Base-by-base conservation (phyloP, 2,329 filamentous ascomycete species). In the Colletotrichum agaves region DNA sequence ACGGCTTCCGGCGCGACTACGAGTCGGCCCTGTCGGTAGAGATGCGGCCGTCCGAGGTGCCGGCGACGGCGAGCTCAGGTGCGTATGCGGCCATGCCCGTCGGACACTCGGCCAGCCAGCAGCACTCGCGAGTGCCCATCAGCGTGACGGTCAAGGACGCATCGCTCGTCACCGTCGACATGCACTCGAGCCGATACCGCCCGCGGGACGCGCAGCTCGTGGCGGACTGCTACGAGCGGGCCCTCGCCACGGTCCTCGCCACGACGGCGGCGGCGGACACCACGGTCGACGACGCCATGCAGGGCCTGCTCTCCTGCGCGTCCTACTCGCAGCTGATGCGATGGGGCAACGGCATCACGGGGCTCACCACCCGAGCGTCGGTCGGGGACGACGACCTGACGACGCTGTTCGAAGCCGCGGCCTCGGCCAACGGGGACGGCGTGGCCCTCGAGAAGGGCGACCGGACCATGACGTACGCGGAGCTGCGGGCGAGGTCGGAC, bases 1-100 rank as follows among this genome's bases (percentile, higher is more conserved):
- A 71, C 49, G 67, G 71, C 27, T 71, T 58, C 27, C 13, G 23
- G 12, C 41, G 55, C n/a, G 23, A 19, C 31, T 21, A 19, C 7
- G 39, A 41, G 5, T 35, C 33, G 13, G 1, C 35, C 15, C 33
- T 47, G 17, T 23, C 55, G 7, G n/a, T n/a, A n/a, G n/a, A n/a
- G n/a, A 46, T 58, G 41, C 43, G 21, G 5, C 53, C 53, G 6
- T 33, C 43, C 23, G 21, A 23, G 8, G 13, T 44, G 23, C 12
- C 1, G 8, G 43, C 37, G 53, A 21, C 27, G 12, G 23, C 31
- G 27, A 10, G 23, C n/a, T 2, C 12, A 4, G n/a, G 23, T 1
- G n/a, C n/a, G n/a, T n/a, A n/a, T n/a, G n/a, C n/a, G n/a, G n/a
- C n/a, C n/a, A n/a, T n/a, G n/a, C n/a, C n/a, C n/a, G 21, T 47